Percentiles rank a stretch among this genome's conserved stretches.
Evolutionary conservation across 345 rosid species (phyloP).

Genomic region (Syzygium jambos): DNA sequence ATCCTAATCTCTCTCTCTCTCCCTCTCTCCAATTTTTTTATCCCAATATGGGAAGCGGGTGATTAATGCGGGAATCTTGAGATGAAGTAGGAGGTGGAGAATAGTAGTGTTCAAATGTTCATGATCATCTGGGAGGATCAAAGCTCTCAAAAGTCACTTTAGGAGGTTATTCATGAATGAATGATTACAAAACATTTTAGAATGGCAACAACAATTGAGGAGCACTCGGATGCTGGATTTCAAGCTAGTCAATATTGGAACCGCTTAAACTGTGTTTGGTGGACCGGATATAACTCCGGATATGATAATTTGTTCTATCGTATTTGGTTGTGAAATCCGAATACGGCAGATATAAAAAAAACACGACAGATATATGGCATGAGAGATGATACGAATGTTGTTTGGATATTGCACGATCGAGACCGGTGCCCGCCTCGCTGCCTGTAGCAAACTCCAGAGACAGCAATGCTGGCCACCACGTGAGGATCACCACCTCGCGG

Average conservation of each 20-base stretch:
- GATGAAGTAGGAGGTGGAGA: neutral
- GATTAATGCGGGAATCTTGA: neutral
- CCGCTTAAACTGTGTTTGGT: neutral
- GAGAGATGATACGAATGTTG: neutral
- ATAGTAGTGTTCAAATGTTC: neutral
- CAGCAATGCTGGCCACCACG: neutral
- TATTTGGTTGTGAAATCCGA: neutral
- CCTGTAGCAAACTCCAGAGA: accelerated
- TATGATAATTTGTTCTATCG: neutral
- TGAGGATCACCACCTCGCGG: neutral
- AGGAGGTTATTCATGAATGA: neutral
- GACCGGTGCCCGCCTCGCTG: neutral
- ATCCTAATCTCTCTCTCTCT: neutral
- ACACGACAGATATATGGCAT: too few species aligned
- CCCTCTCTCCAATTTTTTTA: neutral
- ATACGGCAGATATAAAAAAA: too few species aligned
- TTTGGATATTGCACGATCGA: accelerated
- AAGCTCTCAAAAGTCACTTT: neutral
- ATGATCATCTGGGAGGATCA: neutral
- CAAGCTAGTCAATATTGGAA: neutral
- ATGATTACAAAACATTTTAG: neutral
- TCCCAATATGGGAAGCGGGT: neutral
- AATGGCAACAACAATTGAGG: neutral
- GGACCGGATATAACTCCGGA: accelerated
- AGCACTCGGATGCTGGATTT: neutral